Percentiles rank a stretch among this genome's conserved stretches.
phyloP scores from a whole-genome alignment of 2,329 filamentous ascomycete species.

The Epichloe baconii region DNA sequence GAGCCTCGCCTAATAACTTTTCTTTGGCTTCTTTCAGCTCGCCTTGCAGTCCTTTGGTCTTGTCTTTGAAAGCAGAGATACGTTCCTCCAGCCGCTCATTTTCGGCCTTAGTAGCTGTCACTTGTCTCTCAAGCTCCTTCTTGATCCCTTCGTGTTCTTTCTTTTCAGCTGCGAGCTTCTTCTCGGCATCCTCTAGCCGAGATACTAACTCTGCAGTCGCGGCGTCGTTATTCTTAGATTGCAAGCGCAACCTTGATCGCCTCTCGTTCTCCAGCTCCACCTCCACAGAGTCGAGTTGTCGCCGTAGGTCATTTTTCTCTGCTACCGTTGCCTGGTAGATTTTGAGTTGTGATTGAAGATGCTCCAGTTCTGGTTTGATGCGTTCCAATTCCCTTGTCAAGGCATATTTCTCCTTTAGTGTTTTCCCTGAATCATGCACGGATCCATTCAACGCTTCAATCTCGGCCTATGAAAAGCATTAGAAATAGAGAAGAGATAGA shows the following conservation, averaged over 20 bases:
- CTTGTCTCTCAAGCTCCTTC: slow-evolving; percentile 37
- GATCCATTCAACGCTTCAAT: slow-evolving; percentile 53
- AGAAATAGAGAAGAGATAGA: background rate
- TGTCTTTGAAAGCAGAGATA: slow-evolving; percentile 54
- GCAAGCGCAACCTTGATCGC: slow-evolving; percentile 19
- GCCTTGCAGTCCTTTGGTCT: slow-evolving; percentile 56
- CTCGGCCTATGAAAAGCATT: slow-evolving; percentile 44
- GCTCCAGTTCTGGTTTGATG: slow-evolving; percentile 42
- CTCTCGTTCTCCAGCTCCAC: slow-evolving; percentile 73
- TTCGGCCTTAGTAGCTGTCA: slow-evolving; percentile 47
- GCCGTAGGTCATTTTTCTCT: slow-evolving; percentile 69
- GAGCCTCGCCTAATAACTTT: slow-evolving; percentile 29
- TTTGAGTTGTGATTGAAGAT: slow-evolving; percentile 39
- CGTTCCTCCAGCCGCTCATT: slow-evolving; percentile 57
- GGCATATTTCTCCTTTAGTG: slow-evolving; percentile 46
- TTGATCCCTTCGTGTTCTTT: slow-evolving; percentile 32
- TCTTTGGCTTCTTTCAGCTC: slow-evolving; percentile 51
- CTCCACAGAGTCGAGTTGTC: slow-evolving; percentile 63
- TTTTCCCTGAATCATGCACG: slow-evolving; percentile 55
- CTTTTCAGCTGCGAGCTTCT: slow-evolving; percentile 26
- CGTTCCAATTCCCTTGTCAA: slow-evolving; percentile 37
- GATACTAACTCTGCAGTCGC: slow-evolving; percentile 29
- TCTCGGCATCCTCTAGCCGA: slow-evolving; percentile 23
- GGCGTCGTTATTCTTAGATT: slow-evolving; percentile 21
- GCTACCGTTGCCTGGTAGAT: slow-evolving; percentile 56